Conservation (phyloP, 441 rosid species). For the Adansonia grandidieri region DNA sequence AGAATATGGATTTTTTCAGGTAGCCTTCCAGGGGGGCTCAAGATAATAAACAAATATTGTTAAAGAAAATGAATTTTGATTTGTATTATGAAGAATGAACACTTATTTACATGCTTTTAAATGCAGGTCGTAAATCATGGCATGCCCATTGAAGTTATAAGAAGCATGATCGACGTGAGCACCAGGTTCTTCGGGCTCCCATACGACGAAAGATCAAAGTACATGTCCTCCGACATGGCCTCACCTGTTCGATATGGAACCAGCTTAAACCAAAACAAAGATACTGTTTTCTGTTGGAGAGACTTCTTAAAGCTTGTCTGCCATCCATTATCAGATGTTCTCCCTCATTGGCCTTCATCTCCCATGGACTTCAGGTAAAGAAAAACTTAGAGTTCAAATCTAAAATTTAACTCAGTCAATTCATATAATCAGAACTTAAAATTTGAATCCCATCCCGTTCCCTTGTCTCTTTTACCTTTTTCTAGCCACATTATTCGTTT, state of each 20-base stretch:
- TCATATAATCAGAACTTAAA: too few relatives aligned
- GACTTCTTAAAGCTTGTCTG: slow-evolving; percentile 81
- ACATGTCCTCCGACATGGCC: slow-evolving; percentile 72
- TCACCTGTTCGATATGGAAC: slow-evolving; percentile 89
- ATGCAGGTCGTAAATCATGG: slow-evolving; percentile 79
- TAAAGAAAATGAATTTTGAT: neutral
- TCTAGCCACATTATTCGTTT: neutral
- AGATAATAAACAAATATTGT: neutral
- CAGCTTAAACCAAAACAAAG: slow-evolving; percentile 77
- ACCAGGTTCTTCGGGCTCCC: slow-evolving; percentile 70
- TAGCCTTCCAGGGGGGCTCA: slow-evolving; percentile 13
- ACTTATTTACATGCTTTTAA: neutral
- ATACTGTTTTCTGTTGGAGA: slow-evolving; percentile 79
- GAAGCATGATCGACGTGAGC: slow-evolving; percentile 56
- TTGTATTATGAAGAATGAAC: neutral
- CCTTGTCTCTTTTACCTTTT: too few relatives aligned
- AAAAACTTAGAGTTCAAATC: neutral
- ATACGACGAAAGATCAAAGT: slow-evolving; percentile 74
- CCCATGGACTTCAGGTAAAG: slow-evolving; percentile 69
- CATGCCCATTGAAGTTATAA: slow-evolving; percentile 48
- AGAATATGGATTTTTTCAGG: slow-evolving; percentile 81
- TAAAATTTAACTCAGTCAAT: too few relatives aligned
- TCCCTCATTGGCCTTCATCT: slow-evolving; percentile 80
- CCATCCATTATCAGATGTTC: slow-evolving; percentile 58
- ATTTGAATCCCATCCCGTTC: too few relatives aligned